Evolutionary conservation across 2,329 filamentous ascomycete genomes (phyloP).

Genomic region (Westerdykella ornata): DNA sequence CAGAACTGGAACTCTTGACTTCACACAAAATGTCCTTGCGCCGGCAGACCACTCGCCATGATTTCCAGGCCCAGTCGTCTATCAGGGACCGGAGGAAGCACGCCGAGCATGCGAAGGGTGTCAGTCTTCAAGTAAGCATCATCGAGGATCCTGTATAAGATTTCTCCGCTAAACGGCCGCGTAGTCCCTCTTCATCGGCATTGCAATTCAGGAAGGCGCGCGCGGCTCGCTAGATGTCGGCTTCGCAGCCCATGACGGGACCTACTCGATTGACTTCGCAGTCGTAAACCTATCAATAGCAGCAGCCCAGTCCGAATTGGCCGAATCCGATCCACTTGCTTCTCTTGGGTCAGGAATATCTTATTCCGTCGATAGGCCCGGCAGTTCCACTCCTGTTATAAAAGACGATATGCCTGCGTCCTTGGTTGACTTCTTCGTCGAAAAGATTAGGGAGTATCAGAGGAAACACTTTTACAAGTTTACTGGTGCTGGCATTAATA

Average conservation of each 20-base stretch:
- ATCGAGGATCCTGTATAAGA: conserved; percentile 1
- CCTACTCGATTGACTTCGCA: conserved; percentile 67
- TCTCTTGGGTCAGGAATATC: background rate
- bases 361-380: background rate
- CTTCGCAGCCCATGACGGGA: conserved; percentile 65
- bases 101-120: conserved; percentile 9
- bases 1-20: background rate
- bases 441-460: conserved; percentile 54
- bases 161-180: background rate
- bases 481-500: conserved; percentile 63
- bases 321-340: too few relatives aligned
- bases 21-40: background rate
- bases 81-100: conserved; percentile 15
- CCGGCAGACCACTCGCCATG: conserved; percentile 17
- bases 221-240: conserved; percentile 46
- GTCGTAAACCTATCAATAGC: conserved; percentile 30
- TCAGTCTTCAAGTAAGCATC: conserved; percentile 13
- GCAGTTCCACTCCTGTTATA: conserved; percentile 2
- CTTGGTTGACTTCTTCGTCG: conserved; percentile 56
- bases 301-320: conserved; percentile 1
- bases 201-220: conserved; percentile 51
- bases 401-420: conserved; percentile 13
- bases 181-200: conserved; percentile 52
- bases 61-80: conserved; percentile 22
- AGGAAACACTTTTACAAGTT: conserved; percentile 65